Conservation (phyloP, 352 stramenopile genomes). For the Phytophthora citricola region DNA sequence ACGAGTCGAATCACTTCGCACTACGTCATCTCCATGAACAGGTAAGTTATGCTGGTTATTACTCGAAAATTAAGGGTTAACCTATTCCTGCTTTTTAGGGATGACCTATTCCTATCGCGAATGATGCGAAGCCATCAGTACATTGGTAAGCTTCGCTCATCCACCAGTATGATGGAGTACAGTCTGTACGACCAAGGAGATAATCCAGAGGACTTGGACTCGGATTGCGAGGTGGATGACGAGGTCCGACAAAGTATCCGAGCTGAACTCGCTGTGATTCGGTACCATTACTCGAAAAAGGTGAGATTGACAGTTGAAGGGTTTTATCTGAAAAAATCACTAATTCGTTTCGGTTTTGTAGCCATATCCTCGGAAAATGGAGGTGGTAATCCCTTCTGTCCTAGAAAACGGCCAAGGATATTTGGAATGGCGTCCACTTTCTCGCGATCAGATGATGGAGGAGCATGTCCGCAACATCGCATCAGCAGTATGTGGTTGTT, state of each 20-base stretch:
- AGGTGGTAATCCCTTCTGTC: constrained; percentile 80
- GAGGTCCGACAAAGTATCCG: constrained; percentile 79
- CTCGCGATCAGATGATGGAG: constrained; percentile 82
- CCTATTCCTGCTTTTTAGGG: constrained; percentile 61
- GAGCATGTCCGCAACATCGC: constrained; percentile 72
- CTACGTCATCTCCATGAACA: constrained; percentile 89
- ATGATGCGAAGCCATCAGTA: constrained; percentile 88
- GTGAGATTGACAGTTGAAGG: constrained; percentile 17
- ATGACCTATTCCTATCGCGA: constrained; percentile 82
- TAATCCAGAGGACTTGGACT: constrained; percentile 87
- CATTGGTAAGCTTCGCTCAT: constrained; percentile 86
- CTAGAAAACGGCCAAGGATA: constrained; percentile 65
- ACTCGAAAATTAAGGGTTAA: constrained; percentile 54
- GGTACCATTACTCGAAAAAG: constrained; percentile 81
- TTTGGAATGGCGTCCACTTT: constrained; percentile 76
- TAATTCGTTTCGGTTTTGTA: constrained; percentile 18
- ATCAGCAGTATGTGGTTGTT: constrained; percentile 46
- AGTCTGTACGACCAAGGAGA: constrained; percentile 85
- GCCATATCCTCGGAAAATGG: constrained; percentile 82
- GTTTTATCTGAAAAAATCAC: background rate
- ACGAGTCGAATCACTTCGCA: constrained; percentile 82
- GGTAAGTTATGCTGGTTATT: constrained; percentile 28
- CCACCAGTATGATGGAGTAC: constrained; percentile 86
- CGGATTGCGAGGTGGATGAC: constrained; percentile 81
- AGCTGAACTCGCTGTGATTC: constrained; percentile 74